Conservation (phyloP, 306 rosid species). For the Vigna mungo region DNA sequence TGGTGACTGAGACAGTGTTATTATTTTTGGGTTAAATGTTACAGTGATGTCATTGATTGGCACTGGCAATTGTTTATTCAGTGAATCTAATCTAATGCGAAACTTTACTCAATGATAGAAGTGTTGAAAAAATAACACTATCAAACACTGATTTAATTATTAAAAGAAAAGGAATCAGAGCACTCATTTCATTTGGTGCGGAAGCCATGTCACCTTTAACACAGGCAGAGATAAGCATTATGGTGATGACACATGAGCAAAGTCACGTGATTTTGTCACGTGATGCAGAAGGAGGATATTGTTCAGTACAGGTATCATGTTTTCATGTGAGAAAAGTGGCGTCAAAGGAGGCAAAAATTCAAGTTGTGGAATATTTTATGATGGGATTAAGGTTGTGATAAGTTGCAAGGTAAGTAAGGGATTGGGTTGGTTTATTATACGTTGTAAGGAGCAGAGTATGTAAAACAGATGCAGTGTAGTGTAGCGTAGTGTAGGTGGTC, state of each 20-base stretch:
- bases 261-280: constrained; percentile 53
- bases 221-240: constrained; percentile 41
- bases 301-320: constrained; percentile 5
- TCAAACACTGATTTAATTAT: not conserved
- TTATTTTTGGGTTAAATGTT: not conserved
- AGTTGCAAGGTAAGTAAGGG: not conserved
- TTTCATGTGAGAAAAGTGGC: constrained; percentile 25
- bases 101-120: not conserved
- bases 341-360: constrained; percentile 7
- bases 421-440: not conserved
- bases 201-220: constrained; percentile 61
- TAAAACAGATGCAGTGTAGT: constrained; percentile 20
- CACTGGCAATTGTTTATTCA: not conserved
- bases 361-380: constrained; percentile 9
- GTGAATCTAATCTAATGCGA: not conserved
- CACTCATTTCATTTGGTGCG: constrained; percentile 51
- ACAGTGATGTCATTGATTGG: not conserved
- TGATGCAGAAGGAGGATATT: constrained; percentile 35
- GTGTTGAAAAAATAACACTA: not conserved
- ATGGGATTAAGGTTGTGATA: constrained; percentile 23
- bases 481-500: not conserved
- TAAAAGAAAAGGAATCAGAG: constrained; percentile 27
- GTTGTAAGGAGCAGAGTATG: constrained; percentile 34
- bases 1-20: not conserved
- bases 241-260: constrained; percentile 44